Evolutionary conservation across 192 early-diverging fungal species (phyloP), one percentile per base, ranked within the genome.

Genomic region (Powellomyces hirtus): DNA sequence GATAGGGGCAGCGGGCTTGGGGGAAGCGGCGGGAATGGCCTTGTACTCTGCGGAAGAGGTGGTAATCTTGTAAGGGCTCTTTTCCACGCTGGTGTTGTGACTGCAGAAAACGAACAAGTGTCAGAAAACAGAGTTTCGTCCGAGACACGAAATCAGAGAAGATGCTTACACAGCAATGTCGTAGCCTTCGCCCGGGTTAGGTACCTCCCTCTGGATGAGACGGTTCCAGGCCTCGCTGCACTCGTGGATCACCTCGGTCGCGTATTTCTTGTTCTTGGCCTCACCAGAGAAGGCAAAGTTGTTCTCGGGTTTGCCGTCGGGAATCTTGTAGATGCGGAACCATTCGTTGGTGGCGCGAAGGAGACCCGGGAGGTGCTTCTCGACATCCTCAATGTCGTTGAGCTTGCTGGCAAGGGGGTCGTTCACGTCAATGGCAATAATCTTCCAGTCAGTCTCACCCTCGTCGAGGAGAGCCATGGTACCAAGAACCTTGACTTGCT

Each of bases 271-370:
- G 80, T 87, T 87, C 77, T 87, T 87, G 55, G 85, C 85, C 68
- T 87, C 85, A 46, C 84, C 90, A 64, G 83, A 88, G 86, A 99
- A 99, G 50, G 97, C 97, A 84, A 99, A 98, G 84, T 93, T 89
- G 89, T 99, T 99, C 84, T 97, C 95, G 62, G 93, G 94, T 89
- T 98, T 98, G 72, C 95, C 96, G 86, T 99, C 96, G 59, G 97
- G 97, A 75, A 98, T 98, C 85, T 99, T 98, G 92, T 99, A 98
- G 84, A 97, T 96, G 77, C 95, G 91, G 95, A 99, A 99, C 96
- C 96, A 99, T 81, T 98, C 96, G 82, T 97, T 95, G 50, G 94
- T 96, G 38, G 96, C 97, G 56, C 92, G 90, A 59, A 99, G 79
- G 33, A 98, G 86, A 58, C 97, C 97, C 49, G 97, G 97, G 71